Evolutionary conservation across 257 asterid species (phyloP), one percentile per base, ranked within the genome.

Genomic region (Nyctanthes arbortristis): DNA sequence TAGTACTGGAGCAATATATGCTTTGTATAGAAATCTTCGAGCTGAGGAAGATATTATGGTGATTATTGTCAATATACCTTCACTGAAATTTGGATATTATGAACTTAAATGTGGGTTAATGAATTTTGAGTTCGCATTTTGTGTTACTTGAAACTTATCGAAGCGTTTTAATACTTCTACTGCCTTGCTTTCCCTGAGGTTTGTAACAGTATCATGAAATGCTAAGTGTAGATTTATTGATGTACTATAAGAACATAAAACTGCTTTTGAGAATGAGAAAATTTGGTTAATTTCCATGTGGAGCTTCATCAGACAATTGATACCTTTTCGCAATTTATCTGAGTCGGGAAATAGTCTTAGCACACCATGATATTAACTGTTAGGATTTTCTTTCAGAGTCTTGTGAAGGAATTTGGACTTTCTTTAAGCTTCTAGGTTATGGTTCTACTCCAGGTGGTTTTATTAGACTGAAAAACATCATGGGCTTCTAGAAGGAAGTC

Each of bases 1-100:
- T 69, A 78, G 69, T 56, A 54, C 75, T 71, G 73, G 68, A 65
- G n/a, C 67, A 80, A 20, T 33, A 62, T 47, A 28, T 40, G 24
- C 75, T 68, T 65, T 54, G 63, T 24, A 72, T 45, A 39, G 70
- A 63, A 55, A 72, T 60, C 71, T 69, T 29, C 70, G 11, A 56
- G 56, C 31, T 35, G 52, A 5, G 30, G 45, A 47, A 10, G 33
- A 66, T 20, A 25, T 7, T 68, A 9, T 20, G 61, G 49, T 30
- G 34, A 33, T 61, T 67, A 72, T 66, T 67, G 71, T 32, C 24
- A 56, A 62, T 66, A 22, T 74, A 54, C 27, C 65, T 16, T 32
- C n/a, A 31, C 66, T 54, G 58, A 58, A 28, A 22, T 75, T 34
- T 55, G 39, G 70, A 47, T 37, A 20, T 14, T 28, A 7, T 29